phyloP scores from a whole-genome alignment of 2,329 filamentous ascomycete genomes.

The Sphaerulina vaccinii region DNA sequence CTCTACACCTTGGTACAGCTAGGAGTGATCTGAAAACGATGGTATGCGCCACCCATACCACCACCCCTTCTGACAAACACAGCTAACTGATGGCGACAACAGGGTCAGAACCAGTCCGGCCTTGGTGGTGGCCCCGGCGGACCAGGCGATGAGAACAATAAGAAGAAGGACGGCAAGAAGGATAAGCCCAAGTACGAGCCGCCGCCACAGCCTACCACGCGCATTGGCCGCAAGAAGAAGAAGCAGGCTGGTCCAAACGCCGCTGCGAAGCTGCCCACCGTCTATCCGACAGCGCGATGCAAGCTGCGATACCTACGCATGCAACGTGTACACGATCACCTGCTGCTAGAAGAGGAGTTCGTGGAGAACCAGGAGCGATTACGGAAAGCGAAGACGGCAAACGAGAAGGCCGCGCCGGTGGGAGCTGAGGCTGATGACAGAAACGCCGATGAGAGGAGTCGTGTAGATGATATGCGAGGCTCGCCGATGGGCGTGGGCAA shows the following conservation, averaged over 20 bases:
- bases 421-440: constrained; percentile 77
- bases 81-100: constrained; percentile 21
- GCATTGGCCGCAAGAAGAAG: constrained; percentile 98
- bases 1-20: neutral
- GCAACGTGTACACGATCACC: constrained; percentile 97
- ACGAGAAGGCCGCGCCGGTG: constrained; percentile 58
- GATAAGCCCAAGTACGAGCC: constrained; percentile 99
- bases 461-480: constrained; percentile 97
- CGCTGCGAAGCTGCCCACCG: constrained; percentile 87
- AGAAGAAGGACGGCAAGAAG: constrained; percentile 89
- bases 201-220: constrained; percentile 91
- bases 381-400: constrained; percentile 85
- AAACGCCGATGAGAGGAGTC: constrained; percentile 88
- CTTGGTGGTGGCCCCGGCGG: constrained; percentile 63
- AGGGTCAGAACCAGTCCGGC: constrained; percentile 86
- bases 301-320: constrained; percentile 95
- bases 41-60: constrained; percentile 21
- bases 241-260: constrained; percentile 90
- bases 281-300: constrained; percentile 95
- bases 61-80: constrained; percentile 1
- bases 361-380: constrained; percentile 98
- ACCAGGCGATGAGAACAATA: constrained; percentile 63
- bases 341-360: constrained; percentile 95
- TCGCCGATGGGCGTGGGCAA: constrained; percentile 98
- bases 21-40: constrained; percentile 8